Evolutionary conservation across 2,329 filamentous ascomycete genomes (phyloP), one percentile per base, ranked within the genome.

Genomic region (Pseudogymnoascus pannorum): DNA sequence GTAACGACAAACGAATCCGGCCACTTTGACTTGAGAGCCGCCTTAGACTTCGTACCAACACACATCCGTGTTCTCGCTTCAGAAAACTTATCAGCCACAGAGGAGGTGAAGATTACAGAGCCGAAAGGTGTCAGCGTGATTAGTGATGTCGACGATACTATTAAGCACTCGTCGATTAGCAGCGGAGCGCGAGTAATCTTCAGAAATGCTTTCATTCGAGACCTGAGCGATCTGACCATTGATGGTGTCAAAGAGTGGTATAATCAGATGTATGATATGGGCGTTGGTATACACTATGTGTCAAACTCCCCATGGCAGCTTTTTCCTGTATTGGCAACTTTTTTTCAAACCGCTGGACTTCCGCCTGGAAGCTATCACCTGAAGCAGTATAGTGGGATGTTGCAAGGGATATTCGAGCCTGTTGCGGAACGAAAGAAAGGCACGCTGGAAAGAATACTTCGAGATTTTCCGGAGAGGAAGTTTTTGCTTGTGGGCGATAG

Each of bases 221-320:
- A 97, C 48, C 78, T 97, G 1, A 79, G 76, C 2, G 91, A 93
- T 63, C 79, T 97, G 51, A 91, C 86, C 0, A 86, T 99, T 20
- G 87, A 92, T 14, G 94, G 94, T 2, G 92, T 97, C 18, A 84
- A 80, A 62, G 91, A 95, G 64, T 97, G 94, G 93, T 99, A 97
- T 71, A 85, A 79, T 35, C 80, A 80, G 18, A 81, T 99, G 75
- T 82, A 88, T 38, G 79, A 86, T 18, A 85, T 93, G 76, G 92
- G 92, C 16, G 93, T 97, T 22, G 85, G 87, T 68, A 82, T 99
- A 59, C 95, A 99, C 72, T 99, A 99, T 73, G 95, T 96, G 66
- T 99, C 94, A n/a, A 99, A 99, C 74, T 96, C 93, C 58, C 94
- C 94, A 0, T 99, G 95, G 95, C 95, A 99, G 72, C 81, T 99